Evolutionary conservation across 2,329 filamentous ascomycete species (phyloP).

Genomic region (Ophiostoma himal-ulmi): DNA sequence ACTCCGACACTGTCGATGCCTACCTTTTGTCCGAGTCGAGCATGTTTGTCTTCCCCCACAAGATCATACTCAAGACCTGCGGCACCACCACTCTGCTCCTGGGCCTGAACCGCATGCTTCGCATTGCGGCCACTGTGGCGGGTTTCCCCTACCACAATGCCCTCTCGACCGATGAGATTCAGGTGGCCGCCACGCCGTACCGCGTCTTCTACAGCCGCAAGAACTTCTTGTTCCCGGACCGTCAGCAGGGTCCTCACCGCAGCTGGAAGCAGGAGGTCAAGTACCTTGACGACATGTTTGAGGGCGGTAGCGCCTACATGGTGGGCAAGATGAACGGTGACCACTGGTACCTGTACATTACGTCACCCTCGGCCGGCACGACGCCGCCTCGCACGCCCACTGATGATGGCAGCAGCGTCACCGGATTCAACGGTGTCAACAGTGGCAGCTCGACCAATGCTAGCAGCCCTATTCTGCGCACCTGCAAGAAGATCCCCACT

Average conservation of each 20-base stretch:
- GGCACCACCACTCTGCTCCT: constrained; percentile 91
- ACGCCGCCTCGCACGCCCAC: constrained; percentile 78
- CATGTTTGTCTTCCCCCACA: constrained; percentile 99
- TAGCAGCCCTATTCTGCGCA: background rate
- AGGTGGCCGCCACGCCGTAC: constrained; percentile 78
- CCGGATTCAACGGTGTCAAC: background rate
- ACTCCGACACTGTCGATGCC: constrained; percentile 90
- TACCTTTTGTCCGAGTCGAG: constrained; percentile 97
- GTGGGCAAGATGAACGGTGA: constrained; percentile 99
- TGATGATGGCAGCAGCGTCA: constrained; percentile 32
- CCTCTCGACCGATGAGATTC: constrained; percentile 58
- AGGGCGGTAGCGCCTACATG: constrained; percentile 95
- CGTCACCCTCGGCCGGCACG: constrained; percentile 70
- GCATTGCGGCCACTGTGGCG: constrained; percentile 80
- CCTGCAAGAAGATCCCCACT: constrained; percentile 49
- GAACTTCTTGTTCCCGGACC: constrained; percentile 94
- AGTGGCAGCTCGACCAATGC: constrained; percentile 7
- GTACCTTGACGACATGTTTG: constrained; percentile 85
- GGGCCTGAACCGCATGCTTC: constrained; percentile 82
- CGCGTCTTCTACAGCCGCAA: constrained; percentile 98
- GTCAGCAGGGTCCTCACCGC: constrained; percentile 87
- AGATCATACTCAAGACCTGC: constrained; percentile 97
- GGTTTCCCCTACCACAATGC: constrained; percentile 82
- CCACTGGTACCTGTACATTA: constrained; percentile 98
- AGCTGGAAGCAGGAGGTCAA: constrained; percentile 97